Base-by-base conservation (phyloP, 106 monocot species). In the Allium fistulosum region DNA sequence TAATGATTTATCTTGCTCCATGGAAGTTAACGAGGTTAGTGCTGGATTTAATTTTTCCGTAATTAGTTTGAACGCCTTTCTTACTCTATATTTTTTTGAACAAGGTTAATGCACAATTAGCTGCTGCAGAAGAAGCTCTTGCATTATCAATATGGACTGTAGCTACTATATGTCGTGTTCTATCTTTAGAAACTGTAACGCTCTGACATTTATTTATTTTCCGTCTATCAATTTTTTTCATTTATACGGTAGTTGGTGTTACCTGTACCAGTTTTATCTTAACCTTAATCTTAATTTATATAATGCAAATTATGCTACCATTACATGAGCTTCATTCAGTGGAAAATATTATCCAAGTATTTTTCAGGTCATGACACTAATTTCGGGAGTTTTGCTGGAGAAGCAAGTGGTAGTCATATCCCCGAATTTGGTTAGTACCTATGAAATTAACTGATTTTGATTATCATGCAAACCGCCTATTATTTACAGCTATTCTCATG, bases 131-230 rank as follows among this genome's bases (percentile, higher is more conserved):
- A 82, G 97, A 97, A 89, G 89, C 89, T 77, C 70, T 89, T 77
- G 86, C 92, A 75, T 65, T 97, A 48, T 92, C 97, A 72, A 63
- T 97, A 63, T 97, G 97, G 97, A 81, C 92, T 4, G 77, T 80
- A 70, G 75, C 97, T 70, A 84, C 97, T 52, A 59, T 92, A 69
- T 97, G 97, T 71, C 86, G 89, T 72, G 76, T 80, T 74, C 75
- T 97, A 63, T 97, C 92, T 75, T 75, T 97, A 70, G 97, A 97
- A 76, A 97, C 75, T 81, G 97, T 97, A 92, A 91, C 63, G 51
- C 57, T 11, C 67, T 78, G 37, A 37, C 37, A 37, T 37, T 37
- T 5, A 37, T 37, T 37, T 37, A 37, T 37, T 37, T 37, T 37
- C 37, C 37, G 5, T 37, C 2, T 37, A 4, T 37, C 5, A 5